These are phyloP conservation scores for Aureobasidium lini DNA, from an alignment of 2,329 filamentous ascomycete genomes.

Conservation along the genomic window DNA sequence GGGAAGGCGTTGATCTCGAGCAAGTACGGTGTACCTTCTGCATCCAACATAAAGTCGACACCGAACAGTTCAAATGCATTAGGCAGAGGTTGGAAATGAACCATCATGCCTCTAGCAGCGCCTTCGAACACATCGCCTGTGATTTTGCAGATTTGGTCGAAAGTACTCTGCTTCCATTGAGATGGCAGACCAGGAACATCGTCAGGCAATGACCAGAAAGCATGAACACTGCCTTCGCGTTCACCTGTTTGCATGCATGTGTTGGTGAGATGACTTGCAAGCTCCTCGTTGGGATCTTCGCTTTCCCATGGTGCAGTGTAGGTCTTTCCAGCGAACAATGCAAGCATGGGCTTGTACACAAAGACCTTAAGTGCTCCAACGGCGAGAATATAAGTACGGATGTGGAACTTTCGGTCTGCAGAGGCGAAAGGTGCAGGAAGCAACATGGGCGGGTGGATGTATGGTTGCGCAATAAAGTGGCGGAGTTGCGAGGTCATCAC, in stretches of 20 bases:
- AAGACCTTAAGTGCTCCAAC: conserved; percentile 71
- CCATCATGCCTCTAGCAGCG: conserved; percentile 71
- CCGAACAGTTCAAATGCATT: conserved; percentile 92
- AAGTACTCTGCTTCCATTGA: conserved; percentile 55
- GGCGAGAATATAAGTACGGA: conserved; percentile 83
- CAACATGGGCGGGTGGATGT: conserved; percentile 82
- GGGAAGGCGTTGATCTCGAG: conserved; percentile 95
- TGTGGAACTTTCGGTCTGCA: conserved; percentile 79
- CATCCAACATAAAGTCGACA: conserved; percentile 79
- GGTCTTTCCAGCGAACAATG: conserved; percentile 72
- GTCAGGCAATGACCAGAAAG: conserved; percentile 64
- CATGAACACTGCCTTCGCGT: conserved; percentile 58
- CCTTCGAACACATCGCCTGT: conserved; percentile 80
- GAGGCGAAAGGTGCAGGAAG: conserved; percentile 41
- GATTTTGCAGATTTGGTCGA: conserved; percentile 62
- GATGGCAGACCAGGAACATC: conserved; percentile 16
- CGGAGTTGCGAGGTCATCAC: conserved; percentile 86
- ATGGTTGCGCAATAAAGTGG: conserved; percentile 92
- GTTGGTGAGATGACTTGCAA: conserved; percentile 82
- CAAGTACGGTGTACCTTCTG: conserved; percentile 57
- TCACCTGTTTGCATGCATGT: conserved; percentile 71
- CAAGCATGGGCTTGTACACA: conserved; percentile 86
- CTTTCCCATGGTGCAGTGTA: conserved; percentile 58
- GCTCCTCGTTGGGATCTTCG: conserved; percentile 39
- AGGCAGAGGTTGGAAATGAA: conserved; percentile 84